Conservation (phyloP, 2,329 filamentous ascomycete species). For the Lachnellula subtilissima region DNA sequence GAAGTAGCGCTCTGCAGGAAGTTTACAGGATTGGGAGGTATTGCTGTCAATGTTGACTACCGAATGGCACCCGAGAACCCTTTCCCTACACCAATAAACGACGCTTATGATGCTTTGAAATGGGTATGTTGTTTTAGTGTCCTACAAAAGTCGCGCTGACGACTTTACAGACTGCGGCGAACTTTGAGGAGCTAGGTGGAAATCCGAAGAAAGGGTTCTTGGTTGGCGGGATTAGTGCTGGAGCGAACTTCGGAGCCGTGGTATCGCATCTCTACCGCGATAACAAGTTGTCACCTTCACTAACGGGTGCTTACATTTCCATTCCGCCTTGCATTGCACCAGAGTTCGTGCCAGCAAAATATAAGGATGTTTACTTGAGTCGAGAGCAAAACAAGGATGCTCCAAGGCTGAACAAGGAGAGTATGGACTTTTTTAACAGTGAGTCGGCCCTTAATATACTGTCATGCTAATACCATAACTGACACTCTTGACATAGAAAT, state of each 20-base stretch:
- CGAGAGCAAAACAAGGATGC: constrained; percentile 39
- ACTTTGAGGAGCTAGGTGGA: constrained; percentile 36
- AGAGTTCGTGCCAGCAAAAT: constrained; percentile 30
- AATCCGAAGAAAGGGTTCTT: constrained; percentile 43
- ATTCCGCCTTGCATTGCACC: constrained; percentile 33
- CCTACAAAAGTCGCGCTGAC: background rate
- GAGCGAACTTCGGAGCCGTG: constrained; percentile 37
- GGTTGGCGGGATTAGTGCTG: constrained; percentile 45
- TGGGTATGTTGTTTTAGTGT: constrained; percentile 32
- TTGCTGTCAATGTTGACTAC: constrained; percentile 40
- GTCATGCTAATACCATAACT: background rate
- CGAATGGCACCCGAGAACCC: constrained; percentile 42
- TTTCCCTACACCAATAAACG: constrained; percentile 40
- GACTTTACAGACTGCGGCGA: constrained; percentile 27
- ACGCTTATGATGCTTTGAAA: constrained; percentile 42
- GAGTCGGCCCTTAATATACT: background rate
- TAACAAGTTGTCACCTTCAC: constrained; percentile 36
- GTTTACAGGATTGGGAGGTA: constrained; percentile 33
- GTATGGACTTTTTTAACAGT: constrained; percentile 27
- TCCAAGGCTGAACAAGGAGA: constrained; percentile 30
- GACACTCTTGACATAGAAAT: constrained; percentile 5
- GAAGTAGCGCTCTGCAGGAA: constrained; percentile 32
- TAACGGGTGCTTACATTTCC: constrained; percentile 44
- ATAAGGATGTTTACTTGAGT: constrained; percentile 36
- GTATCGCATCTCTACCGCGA: constrained; percentile 38